Percentiles rank a stretch among this genome's conserved stretches.
These are phyloP conservation scores for Gomphus sp. DNA, from an alignment of 1,284 basidiomycete species.

Conservation along the genomic window DNA sequence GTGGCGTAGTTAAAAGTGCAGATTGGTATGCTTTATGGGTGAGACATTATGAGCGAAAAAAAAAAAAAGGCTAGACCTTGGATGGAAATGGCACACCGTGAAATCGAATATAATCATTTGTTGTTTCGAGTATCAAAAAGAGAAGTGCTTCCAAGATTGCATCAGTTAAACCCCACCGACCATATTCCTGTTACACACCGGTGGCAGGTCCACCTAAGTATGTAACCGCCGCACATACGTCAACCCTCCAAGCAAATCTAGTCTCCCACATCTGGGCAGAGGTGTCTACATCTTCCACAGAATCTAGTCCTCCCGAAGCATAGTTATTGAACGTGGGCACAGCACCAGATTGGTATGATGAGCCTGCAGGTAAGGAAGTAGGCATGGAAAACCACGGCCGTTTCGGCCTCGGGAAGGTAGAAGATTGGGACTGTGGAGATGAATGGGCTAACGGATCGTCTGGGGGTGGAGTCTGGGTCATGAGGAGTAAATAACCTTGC, in stretches of 20 bases:
- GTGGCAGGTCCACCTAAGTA: slow-evolving; percentile 70
- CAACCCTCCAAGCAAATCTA: slow-evolving; percentile 58
- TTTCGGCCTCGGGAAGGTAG: slow-evolving; percentile 19
- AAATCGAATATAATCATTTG: slow-evolving; percentile 75
- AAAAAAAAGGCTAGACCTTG: not conserved
- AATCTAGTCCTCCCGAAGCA: slow-evolving; percentile 28
- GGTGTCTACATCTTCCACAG: slow-evolving; percentile 31
- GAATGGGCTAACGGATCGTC: slow-evolving; percentile 35
- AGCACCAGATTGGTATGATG: slow-evolving; percentile 65
- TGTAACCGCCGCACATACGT: slow-evolving; percentile 57
- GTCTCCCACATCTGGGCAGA: slow-evolving; percentile 65
- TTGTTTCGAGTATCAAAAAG: slow-evolving; percentile 67
- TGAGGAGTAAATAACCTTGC: not conserved
- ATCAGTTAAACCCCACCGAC: slow-evolving; percentile 1
- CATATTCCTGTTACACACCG: slow-evolving; percentile 36
- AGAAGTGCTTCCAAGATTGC: slow-evolving; percentile 40
- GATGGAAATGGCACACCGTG: slow-evolving; percentile 41
- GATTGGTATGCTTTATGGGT: slow-evolving; percentile 64
- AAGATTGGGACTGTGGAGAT: slow-evolving; percentile 19
- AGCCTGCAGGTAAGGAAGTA: slow-evolving; percentile 21
- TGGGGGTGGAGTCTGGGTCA: slow-evolving; percentile 44
- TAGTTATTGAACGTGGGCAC: slow-evolving; percentile 49
- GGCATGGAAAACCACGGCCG: slow-evolving; percentile 53
- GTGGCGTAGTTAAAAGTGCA: slow-evolving; percentile 59
- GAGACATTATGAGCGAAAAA: slow-evolving; percentile 5